Evolutionary conservation across 306 rosid genomes (phyloP).

Genomic region (Trifolium subterraneum): DNA sequence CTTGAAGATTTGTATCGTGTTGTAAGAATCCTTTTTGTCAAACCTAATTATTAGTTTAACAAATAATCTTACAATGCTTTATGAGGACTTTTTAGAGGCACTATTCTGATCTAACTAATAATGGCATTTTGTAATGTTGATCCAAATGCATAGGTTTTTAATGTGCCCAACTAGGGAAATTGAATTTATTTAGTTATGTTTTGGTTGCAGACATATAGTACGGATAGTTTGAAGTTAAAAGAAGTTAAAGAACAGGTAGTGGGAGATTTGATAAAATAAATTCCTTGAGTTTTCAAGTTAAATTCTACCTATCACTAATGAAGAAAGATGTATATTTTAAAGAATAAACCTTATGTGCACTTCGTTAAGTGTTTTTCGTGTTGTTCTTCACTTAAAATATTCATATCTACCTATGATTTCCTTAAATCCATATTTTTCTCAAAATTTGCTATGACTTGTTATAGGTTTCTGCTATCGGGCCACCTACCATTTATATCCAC

Average conservation of each 20-base stretch:
- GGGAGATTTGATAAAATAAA: slow-evolving; percentile 7
- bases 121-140: not conserved
- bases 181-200: slow-evolving; percentile 41
- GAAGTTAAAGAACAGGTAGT: slow-evolving; percentile 83
- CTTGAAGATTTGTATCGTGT: slow-evolving; percentile 70
- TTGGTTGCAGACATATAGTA: slow-evolving; percentile 69
- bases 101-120: not conserved
- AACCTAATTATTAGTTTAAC: not conserved
- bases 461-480: no score
- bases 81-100: not conserved
- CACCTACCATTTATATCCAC: no score
- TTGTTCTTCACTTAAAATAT: not conserved
- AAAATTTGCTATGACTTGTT: no score
- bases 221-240: slow-evolving; percentile 56
- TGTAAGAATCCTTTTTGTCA: slow-evolving; percentile 62
- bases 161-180: slow-evolving; percentile 20
- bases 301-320: slow-evolving; percentile 4
- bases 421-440: no score
- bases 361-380: not conserved
- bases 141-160: slow-evolving; percentile 8
- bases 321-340: slow-evolving; percentile 10
- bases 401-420: no score
- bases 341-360: not conserved
- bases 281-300: not conserved
- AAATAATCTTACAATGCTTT: no score